Evolutionary conservation across 1,284 basidiomycete species (phyloP).

Genomic region (Kwoniella shivajii): DNA sequence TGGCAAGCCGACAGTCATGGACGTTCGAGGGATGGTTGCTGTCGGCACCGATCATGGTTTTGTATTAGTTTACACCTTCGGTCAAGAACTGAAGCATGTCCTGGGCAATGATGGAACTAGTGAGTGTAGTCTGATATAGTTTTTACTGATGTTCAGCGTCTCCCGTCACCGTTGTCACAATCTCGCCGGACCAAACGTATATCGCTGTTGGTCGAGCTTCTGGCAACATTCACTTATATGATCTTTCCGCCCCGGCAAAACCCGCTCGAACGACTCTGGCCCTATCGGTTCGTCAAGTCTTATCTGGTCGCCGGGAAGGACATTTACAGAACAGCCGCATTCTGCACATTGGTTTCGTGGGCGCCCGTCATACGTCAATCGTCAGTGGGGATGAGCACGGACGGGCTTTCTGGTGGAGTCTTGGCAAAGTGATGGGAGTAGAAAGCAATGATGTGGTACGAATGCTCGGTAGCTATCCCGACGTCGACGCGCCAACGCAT

Average conservation of each 20-base stretch:
- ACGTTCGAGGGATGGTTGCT: conserved; percentile 85
- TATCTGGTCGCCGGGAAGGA: conserved; percentile 86
- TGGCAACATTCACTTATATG: conserved; percentile 85
- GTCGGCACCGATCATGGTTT: conserved; percentile 81
- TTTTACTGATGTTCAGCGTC: conserved; percentile 4
- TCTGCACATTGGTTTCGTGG: conserved; percentile 85
- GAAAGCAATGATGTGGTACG: conserved; percentile 93
- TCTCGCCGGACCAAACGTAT: conserved; percentile 93
- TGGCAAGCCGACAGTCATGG: conserved; percentile 76
- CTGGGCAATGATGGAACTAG: conserved; percentile 70
- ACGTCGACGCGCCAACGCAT: conserved; percentile 31
- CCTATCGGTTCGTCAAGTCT: conserved; percentile 56
- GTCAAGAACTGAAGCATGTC: conserved; percentile 76
- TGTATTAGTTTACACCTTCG: conserved; percentile 85
- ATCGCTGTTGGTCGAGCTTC: conserved; percentile 84
- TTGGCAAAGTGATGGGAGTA: conserved; percentile 93
- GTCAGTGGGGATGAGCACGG: conserved; percentile 89
- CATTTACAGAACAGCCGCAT: conserved; percentile 87
- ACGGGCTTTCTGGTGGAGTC: conserved; percentile 90
- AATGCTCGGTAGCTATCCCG: conserved; percentile 86
- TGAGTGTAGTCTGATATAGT: conserved; percentile 52
- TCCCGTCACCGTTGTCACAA: conserved; percentile 81
- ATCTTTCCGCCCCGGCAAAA: conserved; percentile 66
- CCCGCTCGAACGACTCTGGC: conserved; percentile 51
- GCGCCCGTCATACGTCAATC: conserved; percentile 88